Percentiles rank a stretch among this genome's conserved stretches.
Evolutionary conservation across 257 asterid species (phyloP).

Genomic region (Fraxinus anomala): DNA sequence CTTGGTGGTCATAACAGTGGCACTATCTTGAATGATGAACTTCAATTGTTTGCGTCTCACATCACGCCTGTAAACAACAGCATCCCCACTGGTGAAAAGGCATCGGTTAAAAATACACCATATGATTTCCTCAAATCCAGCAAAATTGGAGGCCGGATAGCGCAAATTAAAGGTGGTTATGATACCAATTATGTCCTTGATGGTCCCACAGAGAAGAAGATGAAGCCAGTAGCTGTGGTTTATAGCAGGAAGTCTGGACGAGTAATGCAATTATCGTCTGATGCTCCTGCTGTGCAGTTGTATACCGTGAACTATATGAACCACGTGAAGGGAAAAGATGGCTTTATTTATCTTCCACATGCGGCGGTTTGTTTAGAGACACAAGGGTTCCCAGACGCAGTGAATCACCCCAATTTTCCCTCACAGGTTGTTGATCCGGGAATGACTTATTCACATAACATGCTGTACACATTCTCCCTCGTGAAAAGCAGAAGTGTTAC

Average conservation of each 20-base stretch:
- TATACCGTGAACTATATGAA: constrained; percentile 53
- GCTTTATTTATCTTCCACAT: constrained; percentile 48
- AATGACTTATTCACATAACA: constrained; percentile 45
- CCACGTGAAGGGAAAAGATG: constrained; percentile 59
- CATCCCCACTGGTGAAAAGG: constrained; percentile 62
- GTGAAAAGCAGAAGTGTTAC: constrained; percentile 11
- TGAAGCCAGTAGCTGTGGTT: constrained; percentile 54
- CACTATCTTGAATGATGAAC: constrained; percentile 50
- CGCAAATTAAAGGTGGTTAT: constrained; percentile 44
- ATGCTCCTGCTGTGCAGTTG: constrained; percentile 65
- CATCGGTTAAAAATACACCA: constrained; percentile 48
- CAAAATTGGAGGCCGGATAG: constrained; percentile 47
- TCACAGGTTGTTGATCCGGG: constrained; percentile 58
- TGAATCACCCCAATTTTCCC: constrained; percentile 76
- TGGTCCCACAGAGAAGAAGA: constrained; percentile 17
- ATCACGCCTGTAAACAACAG: constrained; percentile 49
- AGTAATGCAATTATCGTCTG: constrained; percentile 54
- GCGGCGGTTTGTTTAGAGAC: constrained; percentile 82
- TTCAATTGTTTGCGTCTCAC: constrained; percentile 64
- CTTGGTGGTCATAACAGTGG: constrained; percentile 80
- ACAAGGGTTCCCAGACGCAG: constrained; percentile 82
- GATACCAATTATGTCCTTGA: constrained; percentile 77
- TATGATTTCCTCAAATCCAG: constrained; percentile 57
- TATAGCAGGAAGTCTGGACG: constrained; percentile 55
- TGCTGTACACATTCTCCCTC: constrained; percentile 44